Evolutionary conservation across 1,284 basidiomycete species (phyloP), one percentile per base, ranked within the genome.

Genomic region (Apiotrichum gracile): DNA sequence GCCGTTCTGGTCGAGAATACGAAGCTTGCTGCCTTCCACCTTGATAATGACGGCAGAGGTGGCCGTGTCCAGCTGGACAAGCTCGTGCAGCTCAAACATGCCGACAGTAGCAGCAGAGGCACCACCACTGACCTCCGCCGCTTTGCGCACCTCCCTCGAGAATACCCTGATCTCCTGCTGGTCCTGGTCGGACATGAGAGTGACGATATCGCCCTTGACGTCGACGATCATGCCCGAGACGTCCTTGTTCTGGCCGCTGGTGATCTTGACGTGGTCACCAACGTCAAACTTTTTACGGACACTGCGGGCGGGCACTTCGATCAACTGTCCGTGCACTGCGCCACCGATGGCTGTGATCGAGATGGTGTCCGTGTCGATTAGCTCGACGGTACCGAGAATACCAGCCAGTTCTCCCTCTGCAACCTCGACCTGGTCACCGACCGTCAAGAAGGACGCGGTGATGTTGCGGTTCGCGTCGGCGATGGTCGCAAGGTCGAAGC

Each of bases 201-300:
- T 97, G 14, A 97, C 90, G 10, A 94, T 83, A 61, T 92, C 91
- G 57, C 88, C 87, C 25, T 87, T 80, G 21, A 97, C 88, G 29
- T 91, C 87, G 40, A 98, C 88, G 22, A 98, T 93, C 65, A 98
- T 81, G 78, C 94, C 94, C 7, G 92, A 96, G 76, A 97, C 92
- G 67, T 96, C 91, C 10, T 84, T 83, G 68, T 97, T 97, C 76
- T 93, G 87, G 24, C 94, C 94, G 8, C 85, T 82, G 83, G 97
- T 91, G 54, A 98, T 94, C 78, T 97, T 97, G 77, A 99, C 90
- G 69, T 99, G 96, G 75, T 98, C 94, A 72, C 94, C 96, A 47
- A 91, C 83, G 72, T 91, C 91, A 80, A 99, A 98, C 44, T 86
- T 82, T 77, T 99, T 98, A 61, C 92, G 82, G 4, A 97, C 91